A percentile compares a stretch with the other conserved stretches of the same genome.
Conservation (phyloP, 2,329 filamentous ascomycete species). For the Venturia carpophila region DNA sequence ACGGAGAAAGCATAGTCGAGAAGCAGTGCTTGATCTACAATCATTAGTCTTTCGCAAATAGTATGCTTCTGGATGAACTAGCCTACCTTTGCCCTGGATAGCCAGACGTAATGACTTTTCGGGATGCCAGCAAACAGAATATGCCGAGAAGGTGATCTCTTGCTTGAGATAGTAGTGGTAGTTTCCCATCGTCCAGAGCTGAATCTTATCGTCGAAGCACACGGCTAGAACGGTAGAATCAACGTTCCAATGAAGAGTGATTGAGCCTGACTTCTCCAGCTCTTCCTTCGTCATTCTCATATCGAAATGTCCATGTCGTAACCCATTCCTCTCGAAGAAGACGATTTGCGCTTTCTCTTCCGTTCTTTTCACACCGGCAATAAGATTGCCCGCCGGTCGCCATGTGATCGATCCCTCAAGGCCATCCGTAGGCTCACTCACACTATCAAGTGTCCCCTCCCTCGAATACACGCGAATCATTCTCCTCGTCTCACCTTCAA, state of each 20-base stretch:
- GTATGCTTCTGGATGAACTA: slow-evolving; percentile 11
- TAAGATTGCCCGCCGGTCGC: slow-evolving; percentile 82
- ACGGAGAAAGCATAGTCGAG: slow-evolving; percentile 62
- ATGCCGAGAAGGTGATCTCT: slow-evolving; percentile 48
- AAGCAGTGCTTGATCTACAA: slow-evolving; percentile 44
- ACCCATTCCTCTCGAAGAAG: slow-evolving; percentile 95
- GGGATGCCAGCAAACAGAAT: slow-evolving; percentile 60
- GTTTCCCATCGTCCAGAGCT: slow-evolving; percentile 95
- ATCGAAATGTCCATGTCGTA: slow-evolving; percentile 91
- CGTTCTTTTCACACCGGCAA: slow-evolving; percentile 76
- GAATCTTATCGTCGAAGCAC: slow-evolving; percentile 63
- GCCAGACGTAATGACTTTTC: slow-evolving; percentile 70
- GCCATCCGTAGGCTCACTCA: slow-evolving; percentile 88
- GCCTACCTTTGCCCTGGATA: slow-evolving; percentile 38
- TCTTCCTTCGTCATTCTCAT: slow-evolving; percentile 59
- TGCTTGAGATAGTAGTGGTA: slow-evolving; percentile 99
- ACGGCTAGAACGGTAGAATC: slow-evolving; percentile 89
- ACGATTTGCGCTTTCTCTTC: slow-evolving; percentile 67
- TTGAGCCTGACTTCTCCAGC: slow-evolving; percentile 45
- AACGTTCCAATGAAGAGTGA: slow-evolving; percentile 77
- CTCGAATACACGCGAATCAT: slow-evolving; percentile 84
- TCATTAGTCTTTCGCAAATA: slow-evolving; percentile 16
- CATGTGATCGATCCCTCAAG: slow-evolving; percentile 84
- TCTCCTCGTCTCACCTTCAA: slow-evolving; percentile 62
- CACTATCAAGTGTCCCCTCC: slow-evolving; percentile 83